Evolutionary conservation across 306 rosid species (phyloP), one percentile per base, ranked within the genome.

Genomic region (Fagus sylvatica): DNA sequence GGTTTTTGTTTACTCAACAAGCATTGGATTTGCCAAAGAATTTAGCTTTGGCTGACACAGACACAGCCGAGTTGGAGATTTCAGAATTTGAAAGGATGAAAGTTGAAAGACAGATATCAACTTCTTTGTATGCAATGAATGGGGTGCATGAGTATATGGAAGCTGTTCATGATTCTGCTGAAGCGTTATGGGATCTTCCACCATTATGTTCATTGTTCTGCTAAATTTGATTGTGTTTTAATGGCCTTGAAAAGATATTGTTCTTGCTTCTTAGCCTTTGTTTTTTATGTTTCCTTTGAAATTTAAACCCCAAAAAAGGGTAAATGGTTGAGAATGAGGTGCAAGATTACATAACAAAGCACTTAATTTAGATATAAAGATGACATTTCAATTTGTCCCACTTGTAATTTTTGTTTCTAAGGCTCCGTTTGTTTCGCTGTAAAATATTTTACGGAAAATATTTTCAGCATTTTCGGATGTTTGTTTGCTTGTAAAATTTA

Each of bases 141-240:
- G 98, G 98, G 59, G 88, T 94, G 72, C 95, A 89, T 6, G 98
- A 94, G 79, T 94, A 90, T 71, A 87, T 92, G 97, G 95, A 94
- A 72, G 84, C 97, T 65, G 87, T 92, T 80, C 91, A 83, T 67
- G 95, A 92, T 56, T 82, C 90, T 7, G 76, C 69, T 72, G 93
- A 90, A 49, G 66, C 90, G 32, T 84, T 92, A 1, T 92, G 97
- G 95, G 98, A 92, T 90, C 97, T 94, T 83, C 95, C 96, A 74
- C 97, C 97, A 2, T 39, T 89, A 10, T 90, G 97, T 75, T 84
- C 95, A 53, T 79, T 91, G 81, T 89, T 91, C 81, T 79, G 88
- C 80, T 86, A 71, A 86, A 70, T 67, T 53, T 77, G 36, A 74
- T 66, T 51, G 51, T 78, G 51, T 78, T 69, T 75, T 71, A 70